A percentile compares a stretch with the other conserved stretches of the same genome.
Conservation (phyloP, 148 eudicot species). For the Gaultheria prostrata region DNA sequence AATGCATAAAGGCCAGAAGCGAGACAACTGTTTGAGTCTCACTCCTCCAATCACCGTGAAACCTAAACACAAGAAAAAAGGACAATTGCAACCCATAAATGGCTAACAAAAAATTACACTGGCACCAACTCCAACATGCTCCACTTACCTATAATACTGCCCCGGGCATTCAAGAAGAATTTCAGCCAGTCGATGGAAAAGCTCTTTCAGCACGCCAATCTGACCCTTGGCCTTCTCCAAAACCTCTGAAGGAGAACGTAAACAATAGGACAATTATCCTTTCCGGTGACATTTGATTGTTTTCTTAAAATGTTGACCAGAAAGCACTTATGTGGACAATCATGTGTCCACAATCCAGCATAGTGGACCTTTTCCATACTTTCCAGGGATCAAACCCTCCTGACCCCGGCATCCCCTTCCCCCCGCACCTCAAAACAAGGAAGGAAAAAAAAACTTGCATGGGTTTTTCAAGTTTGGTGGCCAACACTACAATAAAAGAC, state of each 20-base stretch:
- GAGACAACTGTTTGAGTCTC: constrained; percentile 83
- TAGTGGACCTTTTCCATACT: neutral
- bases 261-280: neutral
- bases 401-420: neutral
- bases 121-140: neutral
- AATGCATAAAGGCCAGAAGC: constrained; percentile 84
- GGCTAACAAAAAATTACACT: neutral
- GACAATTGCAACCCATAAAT: neutral
- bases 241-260: constrained; percentile 45
- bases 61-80: constrained; percentile 41
- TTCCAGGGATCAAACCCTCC: neutral
- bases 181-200: constrained; percentile 61
- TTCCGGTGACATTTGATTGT: neutral
- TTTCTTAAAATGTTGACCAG: neutral
- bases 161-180: constrained; percentile 79
- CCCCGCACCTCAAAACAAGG: neutral
- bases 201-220: constrained; percentile 58
- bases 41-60: constrained; percentile 88
- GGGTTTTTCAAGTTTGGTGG: neutral
- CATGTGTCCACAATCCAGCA: neutral
- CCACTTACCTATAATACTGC: constrained; percentile 79
- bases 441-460: neutral
- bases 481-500: neutral
- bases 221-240: constrained; percentile 77
- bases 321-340: neutral